Conservation (phyloP, 139 green algal genomes). For the Yamagishiella unicocca region DNA sequence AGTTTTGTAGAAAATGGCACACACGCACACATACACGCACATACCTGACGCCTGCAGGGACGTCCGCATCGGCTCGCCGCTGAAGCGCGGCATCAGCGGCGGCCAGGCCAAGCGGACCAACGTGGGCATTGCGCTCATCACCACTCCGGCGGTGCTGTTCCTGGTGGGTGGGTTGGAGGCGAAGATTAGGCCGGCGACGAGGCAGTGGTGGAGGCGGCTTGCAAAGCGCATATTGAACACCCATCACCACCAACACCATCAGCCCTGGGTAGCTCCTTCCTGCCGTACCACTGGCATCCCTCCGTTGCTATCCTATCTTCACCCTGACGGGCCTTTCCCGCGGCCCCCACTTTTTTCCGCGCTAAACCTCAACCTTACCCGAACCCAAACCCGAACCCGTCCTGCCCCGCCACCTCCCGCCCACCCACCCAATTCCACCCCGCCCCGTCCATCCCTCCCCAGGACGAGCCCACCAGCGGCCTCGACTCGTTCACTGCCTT, state of each 20-base stretch:
- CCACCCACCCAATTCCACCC: not conserved
- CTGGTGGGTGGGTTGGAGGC: conserved; percentile 40
- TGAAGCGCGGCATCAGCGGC: conserved; percentile 67
- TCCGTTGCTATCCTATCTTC: not conserved
- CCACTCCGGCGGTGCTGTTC: conserved; percentile 75
- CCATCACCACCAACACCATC: too few species aligned
- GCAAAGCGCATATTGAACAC: too few species aligned
- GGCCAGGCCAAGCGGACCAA: conserved; percentile 72
- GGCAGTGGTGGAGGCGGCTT: too few species aligned
- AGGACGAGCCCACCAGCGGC: conserved; percentile 80
- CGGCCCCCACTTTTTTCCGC: too few species aligned
- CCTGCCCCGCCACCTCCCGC: not conserved
- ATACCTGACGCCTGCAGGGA: too few species aligned
- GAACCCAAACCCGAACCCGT: too few species aligned
- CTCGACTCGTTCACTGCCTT: conserved; percentile 80
- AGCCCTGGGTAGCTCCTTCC: too few species aligned
- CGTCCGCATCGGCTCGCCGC: conserved; percentile 53
- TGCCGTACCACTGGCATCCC: not conserved
- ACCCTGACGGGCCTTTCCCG: too few species aligned
- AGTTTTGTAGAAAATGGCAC: too few species aligned
- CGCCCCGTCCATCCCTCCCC: not conserved
- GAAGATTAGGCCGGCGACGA: not conserved
- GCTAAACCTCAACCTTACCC: too few species aligned
- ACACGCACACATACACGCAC: too few species aligned
- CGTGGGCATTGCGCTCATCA: conserved; percentile 78